Percentiles rank a stretch among this genome's conserved stretches.
These are phyloP conservation scores for Passalora sequoiae DNA, from an alignment of 2,329 filamentous ascomycete genomes.

Conservation along the genomic window DNA sequence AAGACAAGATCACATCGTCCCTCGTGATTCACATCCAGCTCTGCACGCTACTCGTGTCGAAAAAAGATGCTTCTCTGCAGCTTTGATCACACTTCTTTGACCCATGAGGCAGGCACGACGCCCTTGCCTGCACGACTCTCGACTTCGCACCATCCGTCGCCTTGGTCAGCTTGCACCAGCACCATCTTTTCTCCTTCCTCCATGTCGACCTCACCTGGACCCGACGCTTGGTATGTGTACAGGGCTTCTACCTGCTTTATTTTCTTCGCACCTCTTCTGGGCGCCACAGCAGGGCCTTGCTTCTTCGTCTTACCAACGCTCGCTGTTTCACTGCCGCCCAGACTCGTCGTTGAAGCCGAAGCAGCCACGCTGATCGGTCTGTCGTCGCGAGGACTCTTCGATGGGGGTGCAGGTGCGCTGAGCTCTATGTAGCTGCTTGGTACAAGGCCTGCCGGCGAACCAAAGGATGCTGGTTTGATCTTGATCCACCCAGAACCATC, in stretches of 20 bases:
- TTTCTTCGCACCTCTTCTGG: conserved; percentile 63
- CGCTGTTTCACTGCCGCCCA: conserved; percentile 48
- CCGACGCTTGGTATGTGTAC: conserved; percentile 85
- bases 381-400: conserved; percentile 12
- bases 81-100: conserved; percentile 64
- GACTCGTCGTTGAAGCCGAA: conserved; percentile 58
- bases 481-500: conserved; percentile 91
- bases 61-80: too few species aligned
- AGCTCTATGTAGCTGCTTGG: conserved; percentile 80
- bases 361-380: conserved; percentile 51
- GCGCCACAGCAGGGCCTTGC: conserved; percentile 86
- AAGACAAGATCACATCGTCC: too few species aligned
- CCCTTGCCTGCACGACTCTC: conserved; percentile 72
- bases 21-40: too few species aligned
- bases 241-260: conserved; percentile 87
- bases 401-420: conserved; percentile 14
- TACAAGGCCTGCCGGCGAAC: conserved; percentile 75
- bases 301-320: conserved; percentile 56
- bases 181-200: conserved; percentile 86
- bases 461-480: conserved; percentile 53
- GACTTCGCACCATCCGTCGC: conserved; percentile 95
- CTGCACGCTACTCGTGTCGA: too few species aligned
- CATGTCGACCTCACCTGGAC: conserved; percentile 86
- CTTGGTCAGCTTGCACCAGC: conserved; percentile 76
- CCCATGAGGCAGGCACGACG: conserved; percentile 91